Evolutionary conservation across 129 eudicot genomes (phyloP).

Genomic region (Saussurea involucrata): DNA sequence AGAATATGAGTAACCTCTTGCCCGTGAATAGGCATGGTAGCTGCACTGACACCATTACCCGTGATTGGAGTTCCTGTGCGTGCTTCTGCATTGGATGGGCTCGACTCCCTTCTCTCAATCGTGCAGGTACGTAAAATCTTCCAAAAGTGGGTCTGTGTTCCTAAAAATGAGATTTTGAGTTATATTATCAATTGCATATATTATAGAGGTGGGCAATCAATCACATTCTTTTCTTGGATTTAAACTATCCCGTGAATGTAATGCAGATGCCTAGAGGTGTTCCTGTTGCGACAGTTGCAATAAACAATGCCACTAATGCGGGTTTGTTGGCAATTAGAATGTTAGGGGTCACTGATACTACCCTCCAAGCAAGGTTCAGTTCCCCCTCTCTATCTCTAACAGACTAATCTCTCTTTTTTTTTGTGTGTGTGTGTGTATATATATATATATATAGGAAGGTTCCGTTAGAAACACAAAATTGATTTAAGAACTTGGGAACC

Average conservation of each 20-base stretch:
- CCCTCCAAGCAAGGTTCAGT: conserved; percentile 66
- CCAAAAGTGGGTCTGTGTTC: no score
- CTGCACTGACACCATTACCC: conserved; percentile 95
- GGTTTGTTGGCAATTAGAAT: conserved; percentile 81
- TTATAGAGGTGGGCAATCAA: no score
- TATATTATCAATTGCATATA: neutral
- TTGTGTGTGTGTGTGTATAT: neutral
- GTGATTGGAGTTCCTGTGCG: conserved; percentile 99
- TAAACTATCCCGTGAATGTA: neutral
- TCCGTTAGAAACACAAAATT: neutral
- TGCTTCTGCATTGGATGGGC: conserved; percentile 86
- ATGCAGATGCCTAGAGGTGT: conserved; percentile 98
- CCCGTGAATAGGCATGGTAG: conserved; percentile 74
- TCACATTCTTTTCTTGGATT: neutral
- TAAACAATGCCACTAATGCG: conserved; percentile 96
- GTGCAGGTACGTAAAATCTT: conserved; percentile 65
- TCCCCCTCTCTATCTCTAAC: conserved; percentile 10
- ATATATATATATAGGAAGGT: neutral
- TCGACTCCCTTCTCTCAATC: conserved; percentile 89
- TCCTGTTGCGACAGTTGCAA: conserved; percentile 95
- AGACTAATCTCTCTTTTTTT: neutral
- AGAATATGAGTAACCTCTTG: neutral
- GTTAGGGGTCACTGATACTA: conserved; percentile 65
- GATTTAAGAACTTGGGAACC: neutral
- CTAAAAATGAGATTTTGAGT: neutral